These are phyloP conservation scores for Trichoderma citrinoviride DNA, from an alignment of 2,329 filamentous ascomycete species.

Conservation along the genomic window DNA sequence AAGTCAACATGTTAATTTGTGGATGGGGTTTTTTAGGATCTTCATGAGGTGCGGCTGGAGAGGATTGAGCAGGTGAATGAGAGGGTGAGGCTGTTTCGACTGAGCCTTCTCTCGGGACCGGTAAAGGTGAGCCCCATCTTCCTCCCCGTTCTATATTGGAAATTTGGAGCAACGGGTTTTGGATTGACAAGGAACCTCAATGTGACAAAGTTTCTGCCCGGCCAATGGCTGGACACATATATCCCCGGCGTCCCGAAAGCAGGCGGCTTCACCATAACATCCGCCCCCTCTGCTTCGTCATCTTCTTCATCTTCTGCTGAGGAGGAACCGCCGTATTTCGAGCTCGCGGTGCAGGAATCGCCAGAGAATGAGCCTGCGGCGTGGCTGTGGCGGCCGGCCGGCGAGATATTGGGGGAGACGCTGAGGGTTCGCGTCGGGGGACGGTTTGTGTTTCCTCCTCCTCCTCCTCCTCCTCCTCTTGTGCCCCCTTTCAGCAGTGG, in stretches of 20 bases:
- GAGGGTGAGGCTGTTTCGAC: conserved; percentile 63
- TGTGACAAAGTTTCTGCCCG: conserved; percentile 71
- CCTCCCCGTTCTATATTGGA: not conserved
- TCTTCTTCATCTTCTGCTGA: conserved; percentile 44
- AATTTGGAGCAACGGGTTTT: too few species aligned
- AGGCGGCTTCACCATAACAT: conserved; percentile 87
- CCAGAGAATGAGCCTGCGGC: conserved; percentile 68
- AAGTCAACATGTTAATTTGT: not conserved
- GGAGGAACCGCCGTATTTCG: conserved; percentile 56
- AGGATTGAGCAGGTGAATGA: conserved; percentile 64
- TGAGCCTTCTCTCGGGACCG: conserved; percentile 52
- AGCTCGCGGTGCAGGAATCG: conserved; percentile 74
- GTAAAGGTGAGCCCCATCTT: conserved; percentile 43
- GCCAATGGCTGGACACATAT: conserved; percentile 86
- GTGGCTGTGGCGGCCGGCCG: conserved; percentile 66
- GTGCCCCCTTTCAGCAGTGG: too few species aligned
- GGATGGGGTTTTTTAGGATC: conserved; percentile 36
- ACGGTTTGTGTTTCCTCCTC: conserved; percentile 74
- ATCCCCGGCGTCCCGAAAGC: conserved; percentile 66
- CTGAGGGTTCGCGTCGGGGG: conserved; percentile 74
- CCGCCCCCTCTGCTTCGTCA: conserved; percentile 54
- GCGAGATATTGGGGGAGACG: conserved; percentile 55
- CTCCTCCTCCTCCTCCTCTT: too few species aligned
- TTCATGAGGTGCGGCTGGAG: conserved; percentile 61
- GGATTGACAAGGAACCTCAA: too few species aligned